Base-by-base conservation (phyloP, 1,284 basidiomycete genomes). In the Cutaneotrichosporon curvatum region DNA sequence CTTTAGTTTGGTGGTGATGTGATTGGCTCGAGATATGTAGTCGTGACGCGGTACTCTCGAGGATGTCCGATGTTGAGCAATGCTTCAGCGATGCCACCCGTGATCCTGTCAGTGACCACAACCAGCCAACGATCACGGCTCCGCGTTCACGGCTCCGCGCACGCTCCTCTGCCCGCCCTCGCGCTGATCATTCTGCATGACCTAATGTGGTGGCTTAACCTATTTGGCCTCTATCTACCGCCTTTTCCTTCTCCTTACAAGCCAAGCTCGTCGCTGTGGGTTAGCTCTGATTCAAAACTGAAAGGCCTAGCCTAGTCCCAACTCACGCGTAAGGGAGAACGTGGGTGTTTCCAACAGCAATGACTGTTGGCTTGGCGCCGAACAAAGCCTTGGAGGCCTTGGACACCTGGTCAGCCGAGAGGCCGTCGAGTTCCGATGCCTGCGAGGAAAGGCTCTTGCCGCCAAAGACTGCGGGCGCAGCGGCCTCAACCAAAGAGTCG, bases 291-390 rank as follows among this genome's bases (percentile, higher is more conserved):
- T 18, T 37, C 12, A 4, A 36, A n/a, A n/a, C 11, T 23, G 15
- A n/a, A 33, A 15, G 4, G n/a, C n/a, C n/a, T n/a, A n/a, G n/a
- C n/a, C n/a, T n/a, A n/a, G n/a, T n/a, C 6, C 37, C 5, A 7
- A 66, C 66, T 68, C 48, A 69, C 73, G 81, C 79, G 70, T 84
- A 85, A 37, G 90, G 90, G 43, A 95, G 78, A 34, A 79, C 67
- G 62, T 77, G 72, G 58, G 82, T 74, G 65, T 92, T 81, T 47
- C 90, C 91, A 45, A 94, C 77, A 22, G 82, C 84, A 39, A 95
- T 87, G 56, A 79, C 87, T 30, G 88, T 90, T 22, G 89, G 87
- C 74, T 88, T 86, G 59, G 75, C 73, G 68, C 66, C 62, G 63
- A 70, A 67, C 44, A 70, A 56, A 18, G 64, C 59, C 43, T 56